Percentiles rank a stretch among this genome's conserved stretches.
Conservation (phyloP, 345 rosid genomes). For the Brassica juncea region DNA sequence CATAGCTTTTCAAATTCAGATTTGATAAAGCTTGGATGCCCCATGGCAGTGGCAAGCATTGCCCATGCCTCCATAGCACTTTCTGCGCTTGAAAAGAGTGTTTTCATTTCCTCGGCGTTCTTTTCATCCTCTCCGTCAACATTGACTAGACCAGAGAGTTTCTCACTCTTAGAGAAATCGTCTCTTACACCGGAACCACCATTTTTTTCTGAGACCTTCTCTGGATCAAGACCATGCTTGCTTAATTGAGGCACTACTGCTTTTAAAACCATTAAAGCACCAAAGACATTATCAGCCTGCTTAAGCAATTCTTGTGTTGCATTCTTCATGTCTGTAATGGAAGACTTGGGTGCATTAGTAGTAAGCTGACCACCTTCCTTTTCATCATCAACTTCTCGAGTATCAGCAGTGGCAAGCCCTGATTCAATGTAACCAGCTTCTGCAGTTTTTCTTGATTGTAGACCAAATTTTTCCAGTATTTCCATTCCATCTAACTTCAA, state of each 20-base stretch:
- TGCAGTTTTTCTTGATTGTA: slow-evolving; percentile 72
- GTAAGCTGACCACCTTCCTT: slow-evolving; percentile 42
- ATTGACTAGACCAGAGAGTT: slow-evolving; percentile 45
- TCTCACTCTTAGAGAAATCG: slow-evolving; percentile 39
- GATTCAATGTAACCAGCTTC: slow-evolving; percentile 79
- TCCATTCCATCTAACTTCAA: slow-evolving; percentile 79
- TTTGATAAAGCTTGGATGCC: slow-evolving; percentile 93
- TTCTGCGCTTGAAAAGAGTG: slow-evolving; percentile 81
- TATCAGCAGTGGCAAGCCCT: slow-evolving; percentile 74
- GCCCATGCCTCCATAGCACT: slow-evolving; percentile 99
- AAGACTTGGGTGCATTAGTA: slow-evolving; percentile 50
- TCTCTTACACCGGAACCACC: slow-evolving; percentile 33
- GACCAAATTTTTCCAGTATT: slow-evolving; percentile 63
- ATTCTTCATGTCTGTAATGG: slow-evolving; percentile 75
- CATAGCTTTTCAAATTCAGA: slow-evolving; percentile 96
- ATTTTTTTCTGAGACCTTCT: slow-evolving; percentile 32
- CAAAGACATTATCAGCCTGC: slow-evolving; percentile 87
- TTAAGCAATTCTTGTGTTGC: slow-evolving; percentile 74
- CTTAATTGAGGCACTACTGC: slow-evolving; percentile 71
- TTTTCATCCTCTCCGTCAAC: slow-evolving; percentile 54
- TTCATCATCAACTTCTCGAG: slow-evolving; percentile 45
- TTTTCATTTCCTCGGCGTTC: slow-evolving; percentile 85
- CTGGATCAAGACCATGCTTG: slow-evolving; percentile 44
- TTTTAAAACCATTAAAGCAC: slow-evolving; percentile 85
- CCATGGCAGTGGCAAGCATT: slow-evolving; percentile 91